These are phyloP conservation scores for Rhinocladiella mackenziei DNA, from an alignment of 2,329 filamentous ascomycete species.

Conservation along the genomic window DNA sequence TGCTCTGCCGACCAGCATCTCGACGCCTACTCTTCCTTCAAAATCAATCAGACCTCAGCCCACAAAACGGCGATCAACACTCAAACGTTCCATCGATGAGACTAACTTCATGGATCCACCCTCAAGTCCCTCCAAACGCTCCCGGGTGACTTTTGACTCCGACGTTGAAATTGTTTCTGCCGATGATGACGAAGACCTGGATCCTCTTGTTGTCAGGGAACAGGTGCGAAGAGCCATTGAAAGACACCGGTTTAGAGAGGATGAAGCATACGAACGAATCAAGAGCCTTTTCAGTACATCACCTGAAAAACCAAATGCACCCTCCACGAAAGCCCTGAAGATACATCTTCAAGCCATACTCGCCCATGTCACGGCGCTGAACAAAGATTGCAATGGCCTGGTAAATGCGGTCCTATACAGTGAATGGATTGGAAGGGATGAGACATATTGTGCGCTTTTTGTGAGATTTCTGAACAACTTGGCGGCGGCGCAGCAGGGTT, in stretches of 20 bases:
- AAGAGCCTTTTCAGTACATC: slow-evolving; percentile 51
- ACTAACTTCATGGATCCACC: slow-evolving; percentile 23
- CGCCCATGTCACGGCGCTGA: slow-evolving; percentile 53
- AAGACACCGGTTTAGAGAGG: slow-evolving; percentile 51
- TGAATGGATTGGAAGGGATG: slow-evolving; percentile 60
- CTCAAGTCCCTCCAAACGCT: slow-evolving; percentile 39
- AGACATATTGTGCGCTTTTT: slow-evolving; percentile 55
- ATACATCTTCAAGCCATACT: slow-evolving; percentile 58
- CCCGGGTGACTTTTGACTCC: slow-evolving; percentile 43
- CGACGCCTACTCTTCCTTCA: slow-evolving; percentile 12
- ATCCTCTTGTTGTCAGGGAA: slow-evolving; percentile 51
- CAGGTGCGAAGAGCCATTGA: slow-evolving; percentile 58
- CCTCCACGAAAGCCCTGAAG: slow-evolving; percentile 50
- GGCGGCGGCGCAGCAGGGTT: slow-evolving; percentile 76
- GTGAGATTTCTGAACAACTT: slow-evolving; percentile 58
- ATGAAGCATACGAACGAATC: slow-evolving; percentile 54
- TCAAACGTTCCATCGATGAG: slow-evolving; percentile 29
- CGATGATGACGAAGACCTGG: slow-evolving; percentile 29
- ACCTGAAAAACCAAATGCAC: slow-evolving; percentile 47
- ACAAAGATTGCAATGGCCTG: slow-evolving; percentile 54
- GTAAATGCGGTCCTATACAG: slow-evolving; percentile 57
- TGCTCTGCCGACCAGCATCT: slow-evolving; percentile 19
- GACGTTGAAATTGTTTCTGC: slow-evolving; percentile 35
- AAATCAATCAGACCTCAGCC: slow-evolving; percentile 17
- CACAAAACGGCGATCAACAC: slow-evolving; percentile 21